A percentile compares a stretch with the other conserved stretches of the same genome.
phyloP scores from a whole-genome alignment of 78 protist genomes.

The Dictyostelium capitatum region DNA sequence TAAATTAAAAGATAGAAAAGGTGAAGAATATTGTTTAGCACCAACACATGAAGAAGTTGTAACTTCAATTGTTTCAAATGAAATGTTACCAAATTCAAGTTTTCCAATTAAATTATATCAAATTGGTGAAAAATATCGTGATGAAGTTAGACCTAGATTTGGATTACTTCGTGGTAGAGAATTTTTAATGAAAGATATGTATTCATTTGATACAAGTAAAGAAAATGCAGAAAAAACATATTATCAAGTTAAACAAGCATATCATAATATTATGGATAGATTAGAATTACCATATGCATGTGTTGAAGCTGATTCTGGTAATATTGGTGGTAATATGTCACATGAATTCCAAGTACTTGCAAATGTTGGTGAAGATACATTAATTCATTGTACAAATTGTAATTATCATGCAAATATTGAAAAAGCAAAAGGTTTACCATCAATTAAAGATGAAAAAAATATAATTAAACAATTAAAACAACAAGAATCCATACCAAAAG shows the following conservation, averaged over 20 bases:
- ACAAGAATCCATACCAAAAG: not conserved
- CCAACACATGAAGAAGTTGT: slow-evolving; percentile 93
- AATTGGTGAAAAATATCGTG: slow-evolving; percentile 90
- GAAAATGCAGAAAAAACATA: slow-evolving; percentile 82
- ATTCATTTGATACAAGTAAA: slow-evolving; percentile 83
- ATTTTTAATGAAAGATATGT: slow-evolving; percentile 94
- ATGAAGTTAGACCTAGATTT: slow-evolving; percentile 92
- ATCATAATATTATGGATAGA: slow-evolving; percentile 74
- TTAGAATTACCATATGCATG: slow-evolving; percentile 66
- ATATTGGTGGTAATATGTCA: slow-evolving; percentile 88
- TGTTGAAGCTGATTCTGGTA: slow-evolving; percentile 91
- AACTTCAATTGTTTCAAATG: slow-evolving; percentile 75
- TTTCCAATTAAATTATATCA: slow-evolving; percentile 89
- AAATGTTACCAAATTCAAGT: slow-evolving; percentile 11
- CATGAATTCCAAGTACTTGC: slow-evolving; percentile 91
- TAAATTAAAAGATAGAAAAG: slow-evolving; percentile 70
- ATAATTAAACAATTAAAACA: not conserved
- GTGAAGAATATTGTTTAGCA: slow-evolving; percentile 80
- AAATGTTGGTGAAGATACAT: slow-evolving; percentile 85
- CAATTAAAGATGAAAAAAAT: not conserved
- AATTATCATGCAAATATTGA: slow-evolving; percentile 88
- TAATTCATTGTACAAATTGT: slow-evolving; percentile 77
- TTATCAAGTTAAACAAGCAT: slow-evolving; percentile 64
- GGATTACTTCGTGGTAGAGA: slow-evolving; percentile 91
- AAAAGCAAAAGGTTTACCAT: slow-evolving; percentile 56